Evolutionary conservation across 1,284 basidiomycete species (phyloP).

Genomic region (Mycena citricolor): DNA sequence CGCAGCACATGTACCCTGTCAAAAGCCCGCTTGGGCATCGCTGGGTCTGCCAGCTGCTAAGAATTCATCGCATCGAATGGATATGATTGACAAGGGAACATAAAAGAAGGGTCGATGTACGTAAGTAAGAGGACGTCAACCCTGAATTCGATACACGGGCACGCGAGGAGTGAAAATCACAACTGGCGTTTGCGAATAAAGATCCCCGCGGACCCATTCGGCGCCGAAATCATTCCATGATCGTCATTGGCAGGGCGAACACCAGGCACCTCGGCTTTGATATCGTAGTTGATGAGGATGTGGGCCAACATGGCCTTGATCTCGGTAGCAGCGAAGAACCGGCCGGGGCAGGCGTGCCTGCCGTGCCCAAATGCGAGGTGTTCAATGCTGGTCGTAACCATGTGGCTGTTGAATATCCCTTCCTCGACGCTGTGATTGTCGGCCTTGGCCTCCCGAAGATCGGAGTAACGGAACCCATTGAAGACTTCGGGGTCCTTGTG

Average conservation of each 20-base stretch:
- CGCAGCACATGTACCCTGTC: too few species aligned
- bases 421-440: constrained; percentile 21
- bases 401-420: background rate
- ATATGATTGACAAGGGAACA: too few species aligned
- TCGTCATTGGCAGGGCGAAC: constrained; percentile 4
- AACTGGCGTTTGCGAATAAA: constrained; percentile 3
- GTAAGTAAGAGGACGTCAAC: too few species aligned
- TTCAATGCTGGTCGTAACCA: background rate
- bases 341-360: constrained; percentile 2
- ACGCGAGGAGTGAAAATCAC: too few species aligned
- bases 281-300: background rate
- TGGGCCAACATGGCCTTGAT: background rate
- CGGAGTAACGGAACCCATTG: constrained; percentile 21
- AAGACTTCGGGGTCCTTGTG: constrained; percentile 17
- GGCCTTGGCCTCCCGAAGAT: constrained; percentile 9
- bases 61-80: too few species aligned
- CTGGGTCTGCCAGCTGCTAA: too few species aligned
- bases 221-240: constrained; percentile 5
- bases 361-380: constrained; percentile 3
- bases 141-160: too few species aligned
- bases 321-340: constrained; percentile 19
- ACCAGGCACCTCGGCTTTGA: background rate
- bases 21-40: too few species aligned
- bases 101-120: too few species aligned
- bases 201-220: constrained; percentile 4